Conservation (phyloP, 164 flowering plant genomes). For the Piper betle region DNA sequence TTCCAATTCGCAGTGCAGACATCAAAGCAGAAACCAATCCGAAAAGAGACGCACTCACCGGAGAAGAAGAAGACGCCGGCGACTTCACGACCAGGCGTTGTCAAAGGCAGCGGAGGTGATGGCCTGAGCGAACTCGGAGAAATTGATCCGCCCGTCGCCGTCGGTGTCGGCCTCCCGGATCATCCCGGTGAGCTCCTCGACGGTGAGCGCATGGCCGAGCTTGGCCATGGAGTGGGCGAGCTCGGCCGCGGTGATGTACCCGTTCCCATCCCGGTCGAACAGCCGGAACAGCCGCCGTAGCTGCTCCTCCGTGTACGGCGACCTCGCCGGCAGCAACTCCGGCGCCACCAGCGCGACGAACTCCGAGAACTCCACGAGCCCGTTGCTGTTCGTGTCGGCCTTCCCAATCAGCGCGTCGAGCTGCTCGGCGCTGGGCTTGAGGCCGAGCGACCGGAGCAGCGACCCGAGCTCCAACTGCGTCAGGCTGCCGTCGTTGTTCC, state of each 20-base stretch:
- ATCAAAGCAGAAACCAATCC: too few species aligned
- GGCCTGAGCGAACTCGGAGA: conserved; percentile 46
- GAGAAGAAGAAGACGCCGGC: background rate
- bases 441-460: conserved; percentile 64
- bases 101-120: conserved; percentile 60
- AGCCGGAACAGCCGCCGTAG: conserved; percentile 43
- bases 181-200: conserved; percentile 54
- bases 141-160: conserved; percentile 62
- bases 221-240: conserved; percentile 61
- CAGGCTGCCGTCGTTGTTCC: conserved; percentile 84
- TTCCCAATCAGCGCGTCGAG: conserved; percentile 52
- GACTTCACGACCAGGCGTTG: conserved; percentile 40
- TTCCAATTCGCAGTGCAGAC: too few species aligned
- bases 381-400: conserved; percentile 75
- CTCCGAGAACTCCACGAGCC: conserved; percentile 77
- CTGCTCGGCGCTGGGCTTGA: conserved; percentile 68
- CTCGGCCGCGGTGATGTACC: conserved; percentile 56
- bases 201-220: conserved; percentile 55
- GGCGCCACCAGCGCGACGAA: conserved; percentile 78
- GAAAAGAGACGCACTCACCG: too few species aligned
- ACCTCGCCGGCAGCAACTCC: conserved; percentile 50
- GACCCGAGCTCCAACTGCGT: conserved; percentile 81
- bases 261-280: conserved; percentile 58
- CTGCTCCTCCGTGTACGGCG: conserved; percentile 75
- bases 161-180: conserved; percentile 62